Evolutionary conservation across 1,139 yeast species (phyloP), one percentile per base, ranked within the genome.

Genomic region (Suhomyces kunorum): DNA sequence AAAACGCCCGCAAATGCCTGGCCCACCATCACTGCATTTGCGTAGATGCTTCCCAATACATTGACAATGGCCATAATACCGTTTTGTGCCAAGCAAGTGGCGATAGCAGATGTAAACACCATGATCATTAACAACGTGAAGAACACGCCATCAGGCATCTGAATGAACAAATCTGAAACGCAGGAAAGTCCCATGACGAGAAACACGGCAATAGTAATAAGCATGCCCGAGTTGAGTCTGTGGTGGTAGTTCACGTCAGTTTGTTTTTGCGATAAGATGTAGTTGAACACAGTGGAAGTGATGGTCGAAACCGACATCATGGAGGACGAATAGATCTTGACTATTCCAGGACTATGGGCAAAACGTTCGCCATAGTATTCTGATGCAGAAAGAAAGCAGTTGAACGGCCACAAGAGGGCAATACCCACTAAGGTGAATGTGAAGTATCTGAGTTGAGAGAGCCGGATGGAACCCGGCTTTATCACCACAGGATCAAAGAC

Each of bases 331-430:
- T 87, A 87, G 32, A 78, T 72, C 46, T 75, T 76, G 9, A 82
- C 75, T 46, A 87, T 65, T 1, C 62, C 46, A 0, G 84, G 79
- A 9, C 74, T 64, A 24, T 70, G 72, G 15, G 70, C 66, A 47
- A 90, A 83, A 36, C 92, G 63, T 39, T 76, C 78, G 26, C 80
- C 78, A 57, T 88, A 88, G 61, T 87, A 89, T 4, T 87, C 86
- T 0, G 95, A 78, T 0, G 97, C 96, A 1, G 95, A 82, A 8
- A 92, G 66, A 51, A 89, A 83, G 50, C 95, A 81, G 67, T 92
- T 92, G 97, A 98, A 92, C 0, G 98, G 98, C 98, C 98, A 92
- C 29, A 92, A 71, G 27, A 86, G 66, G 0, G 92, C 83, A 6
- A 85, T 67, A 0, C 96, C 97, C 8, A 87, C 73, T n/a, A 78